Evolutionary conservation across 2,329 filamentous ascomycete species (phyloP), one percentile per base, ranked within the genome.

Genomic region (Pseudogymnoascus sp.): DNA sequence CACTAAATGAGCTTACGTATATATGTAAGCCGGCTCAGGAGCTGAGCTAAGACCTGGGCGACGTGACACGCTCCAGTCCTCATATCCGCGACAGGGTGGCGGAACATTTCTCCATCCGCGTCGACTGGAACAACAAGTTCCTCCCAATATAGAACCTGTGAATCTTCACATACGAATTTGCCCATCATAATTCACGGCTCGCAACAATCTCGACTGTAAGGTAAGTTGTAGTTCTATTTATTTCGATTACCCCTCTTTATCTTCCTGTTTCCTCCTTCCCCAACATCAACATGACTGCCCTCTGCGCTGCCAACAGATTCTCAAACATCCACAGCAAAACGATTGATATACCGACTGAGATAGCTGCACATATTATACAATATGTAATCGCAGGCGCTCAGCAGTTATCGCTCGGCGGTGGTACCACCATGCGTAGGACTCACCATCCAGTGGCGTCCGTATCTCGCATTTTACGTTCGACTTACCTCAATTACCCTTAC

Each of bases 361-460:
- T 62, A n/a, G n/a, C n/a, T n/a, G n/a, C n/a, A n/a, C n/a, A n/a
- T n/a, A n/a, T n/a, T n/a, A n/a, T n/a, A n/a, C n/a, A n/a, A n/a
- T n/a, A n/a, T n/a, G n/a, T n/a, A n/a, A n/a, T n/a, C n/a, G n/a
- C n/a, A n/a, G n/a, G 38, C 22, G 41, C 61, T 59, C 28, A 62
- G 31, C 28, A 24, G 26, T 38, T 62, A 6, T 50, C 22, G 61
- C 22, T 62, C 11, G 16, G 61, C 10, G 28, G 31, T 19, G 33
- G 61, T 16, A 50, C 53, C 5, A 62, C 24, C 12, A 16, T 16
- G 33, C 61, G 22, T 16, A 62, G 61, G 38, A 50, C 61, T 31
- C 35, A 60, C 46, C 46, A 63, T 53, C 61, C 31, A 60, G 6
- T 63, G 59, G 50, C 61, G 28, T 63, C 31, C 4, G 35, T 63